Evolutionary conservation across 495 filamentous ascomycete genomes (phyloP).

Genomic region (Aspergillus nidulans): DNA sequence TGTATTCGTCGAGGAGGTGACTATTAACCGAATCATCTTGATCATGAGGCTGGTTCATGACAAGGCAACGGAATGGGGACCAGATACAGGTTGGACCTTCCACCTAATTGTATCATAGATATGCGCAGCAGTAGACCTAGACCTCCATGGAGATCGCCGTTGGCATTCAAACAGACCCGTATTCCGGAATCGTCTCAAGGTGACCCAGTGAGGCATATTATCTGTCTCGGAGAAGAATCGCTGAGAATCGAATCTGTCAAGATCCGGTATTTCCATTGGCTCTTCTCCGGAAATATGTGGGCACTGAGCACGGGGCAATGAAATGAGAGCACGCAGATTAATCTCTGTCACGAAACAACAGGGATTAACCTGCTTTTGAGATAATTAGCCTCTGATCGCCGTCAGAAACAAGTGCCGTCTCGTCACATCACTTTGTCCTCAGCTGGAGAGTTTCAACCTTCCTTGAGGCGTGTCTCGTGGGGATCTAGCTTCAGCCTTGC

Average conservation of each 20-base stretch:
- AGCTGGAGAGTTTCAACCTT: slow-evolving; percentile 1
- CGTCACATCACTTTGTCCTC: not conserved
- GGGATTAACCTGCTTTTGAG: slow-evolving; percentile 1
- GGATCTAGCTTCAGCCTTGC: not conserved
- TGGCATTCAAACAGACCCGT: not conserved
- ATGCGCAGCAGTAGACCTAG: not conserved
- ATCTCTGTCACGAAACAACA: not conserved
- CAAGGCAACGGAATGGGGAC: not conserved
- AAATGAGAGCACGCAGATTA: not conserved
- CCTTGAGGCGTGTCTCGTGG: not conserved
- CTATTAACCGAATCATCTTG: not conserved
- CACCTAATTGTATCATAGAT: not conserved
- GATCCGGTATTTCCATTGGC: not conserved
- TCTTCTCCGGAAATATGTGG: not conserved
- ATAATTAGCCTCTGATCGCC: slow-evolving; percentile 1
- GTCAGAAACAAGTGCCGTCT: slow-evolving; percentile 5
- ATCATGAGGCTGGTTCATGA: not conserved
- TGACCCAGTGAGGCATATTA: not conserved
- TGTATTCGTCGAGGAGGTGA: not conserved
- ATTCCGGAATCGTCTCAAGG: not conserved
- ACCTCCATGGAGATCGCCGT: not conserved
- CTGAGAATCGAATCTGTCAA: not conserved
- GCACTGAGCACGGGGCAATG: not conserved
- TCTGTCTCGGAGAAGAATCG: not conserved
- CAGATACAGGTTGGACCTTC: no score